Base-by-base conservation (phyloP, 176 grass and related monocot species). In the Chloris gayana region DNA sequence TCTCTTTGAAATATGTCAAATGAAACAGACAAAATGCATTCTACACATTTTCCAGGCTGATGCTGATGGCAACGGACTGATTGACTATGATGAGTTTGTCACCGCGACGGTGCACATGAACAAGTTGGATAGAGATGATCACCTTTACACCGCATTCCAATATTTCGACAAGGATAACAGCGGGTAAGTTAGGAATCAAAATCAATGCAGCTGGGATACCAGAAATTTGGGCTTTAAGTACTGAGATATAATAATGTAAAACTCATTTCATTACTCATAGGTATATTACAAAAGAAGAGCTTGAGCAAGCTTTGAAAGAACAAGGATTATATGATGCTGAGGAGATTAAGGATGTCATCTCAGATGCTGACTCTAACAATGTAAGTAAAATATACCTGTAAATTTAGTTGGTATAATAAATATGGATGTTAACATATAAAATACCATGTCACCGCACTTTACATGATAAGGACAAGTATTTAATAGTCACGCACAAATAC, bases 31-130 rank as follows among this genome's bases (percentile, higher is more conserved):
- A 42, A 30, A 2, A 6, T 5, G 27, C 24, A 0, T 30, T 63
- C 6, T 63, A 47, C 26, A 8, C 3, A 2, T 8, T 79, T 67
- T 73, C 50, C 50, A 91, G 88, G 84, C 88, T 56, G 84, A 91
- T 80, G 84, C 88, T 60, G 84, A 91, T 67, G 41, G 84, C 65
- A 91, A 91, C 47, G 80, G 88, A 34, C 25, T 82, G 34, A 91
- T 91, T 42, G 84, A 91, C 62, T 90, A 90, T 5, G 84, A 90
- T 0, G 88, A 90, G 84, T 90, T 90, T 42, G 82, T 90, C 73
- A 90, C 88, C 1, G 84, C 84, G 29, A 91, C 88, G 59, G 80
- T 87, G 80, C 84, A 91, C 51, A 91, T 91, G 88, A 91, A 91
- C 62, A 87, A 85, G 80, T 17, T 84, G 75, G 88, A 91, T 22